Conservation (phyloP, 176 grass and related monocot species). For the Luzula sylvatica region DNA sequence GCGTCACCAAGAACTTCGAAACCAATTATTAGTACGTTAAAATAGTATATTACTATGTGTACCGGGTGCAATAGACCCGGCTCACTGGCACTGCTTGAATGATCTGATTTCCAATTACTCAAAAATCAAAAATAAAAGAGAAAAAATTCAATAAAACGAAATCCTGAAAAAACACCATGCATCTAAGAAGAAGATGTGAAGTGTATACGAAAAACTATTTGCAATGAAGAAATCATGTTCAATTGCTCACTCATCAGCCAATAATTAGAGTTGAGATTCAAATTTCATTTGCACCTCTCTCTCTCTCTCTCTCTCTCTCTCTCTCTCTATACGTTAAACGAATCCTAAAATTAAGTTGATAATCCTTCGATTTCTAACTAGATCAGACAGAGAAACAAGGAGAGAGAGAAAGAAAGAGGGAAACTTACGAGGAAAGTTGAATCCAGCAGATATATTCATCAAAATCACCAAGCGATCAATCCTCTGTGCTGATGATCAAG, state of each 20-base stretch:
- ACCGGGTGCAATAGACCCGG: not conserved
- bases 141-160: no score
- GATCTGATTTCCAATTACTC: conserved; percentile 20
- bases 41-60: no score
- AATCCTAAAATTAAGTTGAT: no score
- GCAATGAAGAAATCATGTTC: no score
- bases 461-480: not conserved
- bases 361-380: not conserved
- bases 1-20: no score
- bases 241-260: no score
- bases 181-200: no score
- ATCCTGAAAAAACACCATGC: no score
- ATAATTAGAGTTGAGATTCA: no score
- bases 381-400: not conserved
- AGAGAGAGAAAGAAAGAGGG: not conserved
- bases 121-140: conserved; percentile 31
- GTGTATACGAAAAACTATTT: no score
- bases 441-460: not conserved
- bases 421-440: not conserved
- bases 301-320: not conserved
- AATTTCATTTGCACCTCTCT: not conserved
- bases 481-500: not conserved
- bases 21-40: no score
- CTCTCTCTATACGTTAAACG: not conserved
- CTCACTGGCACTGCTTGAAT: conserved; percentile 10